Conservation (phyloP, 1,284 basidiomycete species). For the Vanrija pseudolonga region DNA sequence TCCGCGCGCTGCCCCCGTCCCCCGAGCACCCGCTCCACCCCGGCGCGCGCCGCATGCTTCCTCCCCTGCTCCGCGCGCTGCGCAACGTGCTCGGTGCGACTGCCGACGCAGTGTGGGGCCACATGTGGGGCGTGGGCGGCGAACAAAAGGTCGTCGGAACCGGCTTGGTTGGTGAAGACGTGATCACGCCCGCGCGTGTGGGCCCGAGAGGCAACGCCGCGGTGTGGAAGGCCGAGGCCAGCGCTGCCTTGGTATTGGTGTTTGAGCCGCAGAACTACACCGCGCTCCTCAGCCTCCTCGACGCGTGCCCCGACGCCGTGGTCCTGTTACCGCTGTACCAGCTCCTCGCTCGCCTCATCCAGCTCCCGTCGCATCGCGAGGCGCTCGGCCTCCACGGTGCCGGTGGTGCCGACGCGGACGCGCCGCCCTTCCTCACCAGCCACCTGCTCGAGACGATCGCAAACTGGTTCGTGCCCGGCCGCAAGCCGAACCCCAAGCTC, state of each 20-base stretch:
- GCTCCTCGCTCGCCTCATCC: slow-evolving; percentile 60
- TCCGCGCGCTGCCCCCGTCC: slow-evolving; percentile 13
- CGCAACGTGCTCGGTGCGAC: slow-evolving; percentile 41
- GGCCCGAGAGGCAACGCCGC: slow-evolving; percentile 11
- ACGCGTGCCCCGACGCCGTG: slow-evolving; percentile 38
- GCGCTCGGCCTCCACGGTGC: slow-evolving; percentile 45
- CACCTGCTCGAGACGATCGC: slow-evolving; percentile 28
- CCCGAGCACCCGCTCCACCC: not conserved
- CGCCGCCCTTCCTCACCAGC: slow-evolving; percentile 39
- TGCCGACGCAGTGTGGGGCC: slow-evolving; percentile 44
- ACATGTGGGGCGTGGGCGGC: slow-evolving; percentile 45
- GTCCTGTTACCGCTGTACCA: slow-evolving; percentile 51
- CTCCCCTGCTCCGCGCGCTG: slow-evolving; percentile 34
- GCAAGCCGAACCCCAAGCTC: slow-evolving; percentile 53
- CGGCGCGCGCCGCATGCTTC: slow-evolving; percentile 17
- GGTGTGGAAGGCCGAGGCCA: slow-evolving; percentile 23
- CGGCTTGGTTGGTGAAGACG: slow-evolving; percentile 30
- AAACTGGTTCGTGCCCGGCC: slow-evolving; percentile 20
- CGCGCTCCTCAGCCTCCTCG: slow-evolving; percentile 29
- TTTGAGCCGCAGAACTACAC: slow-evolving; percentile 37
- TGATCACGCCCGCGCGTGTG: slow-evolving; percentile 12
- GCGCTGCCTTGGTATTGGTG: slow-evolving; percentile 20
- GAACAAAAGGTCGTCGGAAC: slow-evolving; percentile 41
- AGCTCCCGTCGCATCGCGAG: slow-evolving; percentile 58
- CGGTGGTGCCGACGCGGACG: not conserved